phyloP scores from a whole-genome alignment of 2,329 filamentous ascomycete genomes.

The Teratosphaeria destructans region DNA sequence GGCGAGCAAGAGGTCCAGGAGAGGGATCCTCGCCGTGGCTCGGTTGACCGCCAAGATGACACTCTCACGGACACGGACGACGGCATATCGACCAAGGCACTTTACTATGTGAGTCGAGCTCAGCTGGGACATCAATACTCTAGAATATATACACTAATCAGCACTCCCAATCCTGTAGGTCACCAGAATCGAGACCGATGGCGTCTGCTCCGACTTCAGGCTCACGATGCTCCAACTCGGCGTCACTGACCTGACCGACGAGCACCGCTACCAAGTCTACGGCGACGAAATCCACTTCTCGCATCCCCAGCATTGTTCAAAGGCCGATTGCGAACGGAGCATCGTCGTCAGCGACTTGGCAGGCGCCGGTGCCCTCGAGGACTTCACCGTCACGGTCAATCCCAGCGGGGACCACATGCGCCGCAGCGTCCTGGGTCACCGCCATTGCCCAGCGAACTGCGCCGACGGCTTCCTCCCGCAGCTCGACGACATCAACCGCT shows the following conservation, averaged over 20 bases:
- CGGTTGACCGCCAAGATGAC: slow-evolving; percentile 3
- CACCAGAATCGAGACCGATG: slow-evolving; percentile 4
- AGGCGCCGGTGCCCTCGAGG: slow-evolving; percentile 2
- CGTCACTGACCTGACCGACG: slow-evolving; percentile 1
- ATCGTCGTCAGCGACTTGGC: slow-evolving; percentile 7
- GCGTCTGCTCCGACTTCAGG: slow-evolving; percentile 7
- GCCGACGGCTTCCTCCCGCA: slow-evolving; percentile 12
- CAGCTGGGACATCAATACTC: background rate
- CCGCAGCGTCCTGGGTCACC: background rate
- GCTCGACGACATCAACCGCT: background rate
- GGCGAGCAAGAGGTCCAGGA: too few relatives aligned
- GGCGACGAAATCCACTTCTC: slow-evolving; percentile 8
- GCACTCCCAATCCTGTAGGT: slow-evolving; percentile 2
- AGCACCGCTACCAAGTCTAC: slow-evolving; percentile 15
- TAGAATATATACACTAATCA: background rate
- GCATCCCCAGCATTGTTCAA: slow-evolving; percentile 1
- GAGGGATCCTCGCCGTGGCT: background rate
- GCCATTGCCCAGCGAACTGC: slow-evolving; percentile 10
- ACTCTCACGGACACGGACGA: background rate
- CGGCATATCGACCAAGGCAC: background rate
- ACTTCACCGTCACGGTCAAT: slow-evolving; percentile 5
- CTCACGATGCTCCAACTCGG: slow-evolving; percentile 7
- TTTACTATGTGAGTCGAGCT: background rate
- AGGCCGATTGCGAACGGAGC: slow-evolving; percentile 3
- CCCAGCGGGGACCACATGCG: slow-evolving; percentile 15